Evolutionary conservation across 805 yeast species (phyloP).

Genomic region (Brettanomyces sp.): DNA sequence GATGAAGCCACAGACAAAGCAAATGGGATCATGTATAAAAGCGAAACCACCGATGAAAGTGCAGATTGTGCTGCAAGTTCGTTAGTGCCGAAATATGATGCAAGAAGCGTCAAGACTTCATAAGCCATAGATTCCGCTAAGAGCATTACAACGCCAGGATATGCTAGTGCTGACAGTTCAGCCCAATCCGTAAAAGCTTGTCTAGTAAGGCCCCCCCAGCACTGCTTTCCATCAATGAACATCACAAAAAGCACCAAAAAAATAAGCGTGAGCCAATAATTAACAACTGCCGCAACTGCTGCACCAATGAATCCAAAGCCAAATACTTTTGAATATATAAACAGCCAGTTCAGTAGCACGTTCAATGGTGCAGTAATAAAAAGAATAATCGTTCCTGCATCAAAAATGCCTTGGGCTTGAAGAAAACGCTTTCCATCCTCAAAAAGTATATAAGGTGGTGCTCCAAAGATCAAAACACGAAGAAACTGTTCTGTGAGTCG

Average conservation of each 20-base stretch:
- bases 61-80: constrained; percentile 50
- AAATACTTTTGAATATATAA: constrained; percentile 45
- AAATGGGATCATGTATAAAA: constrained; percentile 48
- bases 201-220: constrained; percentile 57
- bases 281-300: constrained; percentile 61
- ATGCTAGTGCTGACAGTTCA: constrained; percentile 35
- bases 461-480: constrained; percentile 48
- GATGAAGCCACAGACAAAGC: constrained; percentile 47
- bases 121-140: constrained; percentile 50
- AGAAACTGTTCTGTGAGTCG: constrained; percentile 49
- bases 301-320: constrained; percentile 76
- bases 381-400: constrained; percentile 65
- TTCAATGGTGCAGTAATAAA: constrained; percentile 65
- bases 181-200: constrained; percentile 27
- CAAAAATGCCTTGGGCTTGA: constrained; percentile 74
- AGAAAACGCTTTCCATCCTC: constrained; percentile 67
- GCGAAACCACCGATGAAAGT: constrained; percentile 42
- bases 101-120: constrained; percentile 45
- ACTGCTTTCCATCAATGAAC: constrained; percentile 52
- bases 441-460: constrained; percentile 62
- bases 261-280: constrained; percentile 61
- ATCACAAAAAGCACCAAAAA: constrained; percentile 45
- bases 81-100: constrained; percentile 43
- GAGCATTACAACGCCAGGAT: constrained; percentile 46
- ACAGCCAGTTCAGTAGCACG: constrained; percentile 51